Base-by-base conservation (phyloP, 345 rosid species). In the sweet orange (Citrus sinensis) region DNA sequence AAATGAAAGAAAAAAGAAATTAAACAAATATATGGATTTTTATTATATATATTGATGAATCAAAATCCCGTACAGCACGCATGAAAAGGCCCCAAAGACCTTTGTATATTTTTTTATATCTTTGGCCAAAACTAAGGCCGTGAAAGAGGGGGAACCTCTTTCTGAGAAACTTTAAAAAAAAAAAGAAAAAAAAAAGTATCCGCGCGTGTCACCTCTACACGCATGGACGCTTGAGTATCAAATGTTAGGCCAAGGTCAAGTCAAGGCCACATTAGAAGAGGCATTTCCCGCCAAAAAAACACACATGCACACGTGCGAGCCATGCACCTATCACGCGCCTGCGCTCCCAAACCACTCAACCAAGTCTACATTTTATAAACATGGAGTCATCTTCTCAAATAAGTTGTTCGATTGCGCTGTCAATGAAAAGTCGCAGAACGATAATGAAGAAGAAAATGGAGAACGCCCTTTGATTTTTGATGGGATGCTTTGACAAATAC, bases 71-170 rank as follows among this genome's bases (percentile, higher is more conserved):
- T 79, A 86, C 88, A 85, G 49, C 86, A 83, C 77, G 54, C 80
- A 3, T 55, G 54, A 79, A 59, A 83, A 85, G 89, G 91, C 87
- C 94, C 91, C 89, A 82, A 87, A 86, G 86, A 82, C 87, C 78
- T 85, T 70, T 37, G 65, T 66, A 5, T 34, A 34, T 20, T 1
- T 32, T 66, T 66, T 20, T 81, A 39, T 82, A 40, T 78, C 73
- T 78, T 76, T 67, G 81, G 86, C 86, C 84, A 65, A 46, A 70
- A 67, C 59, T 35, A 58, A 66, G 84, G 86, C 84, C 85, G 11
- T 8, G 70, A 65, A 80, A 70, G 86, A 84, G 80, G 83, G 7
- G 37, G 7, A 6, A 35, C 37, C 37, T 35, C 37, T 35, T 10
- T 27, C 49, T 20, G 34, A 25, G 55, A 76, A 75, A 83, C 19